These are phyloP conservation scores for Pseudogymnoascus sp. DNA, from an alignment of 2,329 filamentous ascomycete species.

Conservation along the genomic window DNA sequence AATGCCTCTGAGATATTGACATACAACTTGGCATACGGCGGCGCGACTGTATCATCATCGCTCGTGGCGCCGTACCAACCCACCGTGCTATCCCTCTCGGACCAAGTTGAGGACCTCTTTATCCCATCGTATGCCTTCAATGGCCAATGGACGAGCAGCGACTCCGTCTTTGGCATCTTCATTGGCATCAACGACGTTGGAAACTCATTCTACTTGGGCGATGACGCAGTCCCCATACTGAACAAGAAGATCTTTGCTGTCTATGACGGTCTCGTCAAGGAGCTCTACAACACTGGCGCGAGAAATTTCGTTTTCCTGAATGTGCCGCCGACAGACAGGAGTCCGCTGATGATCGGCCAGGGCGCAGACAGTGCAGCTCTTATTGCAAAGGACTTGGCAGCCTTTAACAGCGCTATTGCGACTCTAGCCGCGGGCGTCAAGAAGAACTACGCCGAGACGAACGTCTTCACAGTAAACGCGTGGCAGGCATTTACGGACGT, in stretches of 20 bases:
- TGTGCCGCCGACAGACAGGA: conserved; percentile 49
- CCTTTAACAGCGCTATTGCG: conserved; percentile 42
- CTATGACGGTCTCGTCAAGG: conserved; percentile 34
- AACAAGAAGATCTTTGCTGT: conserved; percentile 35
- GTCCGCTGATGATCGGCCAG: conserved; percentile 39
- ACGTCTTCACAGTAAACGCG: conserved; percentile 46
- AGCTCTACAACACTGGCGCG: conserved; percentile 44
- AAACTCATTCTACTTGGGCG: conserved; percentile 35
- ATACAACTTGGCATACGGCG: conserved; percentile 43
- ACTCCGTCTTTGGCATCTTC: conserved; percentile 40
- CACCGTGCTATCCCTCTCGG: conserved; percentile 30
- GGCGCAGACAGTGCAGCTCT: conserved; percentile 27
- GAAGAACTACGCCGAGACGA: conserved; percentile 33
- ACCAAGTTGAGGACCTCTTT: conserved; percentile 35
- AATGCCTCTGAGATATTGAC: conserved; percentile 38
- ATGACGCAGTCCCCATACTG: conserved; percentile 26
- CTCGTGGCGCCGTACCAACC: conserved; percentile 31
- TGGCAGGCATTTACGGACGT: conserved; percentile 43
- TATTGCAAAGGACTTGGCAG: conserved; percentile 37
- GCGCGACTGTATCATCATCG: conserved; percentile 32
- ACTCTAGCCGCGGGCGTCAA: conserved; percentile 32
- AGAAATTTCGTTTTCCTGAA: conserved; percentile 52
- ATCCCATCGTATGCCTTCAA: conserved; percentile 32
- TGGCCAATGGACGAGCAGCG: conserved; percentile 28
- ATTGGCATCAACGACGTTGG: conserved; percentile 50